Conservation (phyloP, 441 rosid species). For the Adansonia gregorii region DNA sequence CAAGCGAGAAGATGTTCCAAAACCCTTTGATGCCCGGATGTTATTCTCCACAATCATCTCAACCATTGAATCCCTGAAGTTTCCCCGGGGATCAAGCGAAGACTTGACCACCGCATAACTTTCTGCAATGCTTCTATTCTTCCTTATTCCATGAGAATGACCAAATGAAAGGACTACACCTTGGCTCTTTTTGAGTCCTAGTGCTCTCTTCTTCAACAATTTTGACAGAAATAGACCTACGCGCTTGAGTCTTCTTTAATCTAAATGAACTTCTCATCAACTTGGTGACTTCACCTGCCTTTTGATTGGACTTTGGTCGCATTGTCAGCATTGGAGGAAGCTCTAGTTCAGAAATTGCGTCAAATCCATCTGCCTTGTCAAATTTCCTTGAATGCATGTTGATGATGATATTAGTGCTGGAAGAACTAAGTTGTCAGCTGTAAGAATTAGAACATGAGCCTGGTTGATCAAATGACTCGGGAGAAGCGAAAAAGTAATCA, state of each 20-base stretch:
- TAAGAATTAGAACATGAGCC: conserved; percentile 21
- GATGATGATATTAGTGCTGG: conserved; percentile 45
- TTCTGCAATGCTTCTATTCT: conserved; percentile 21
- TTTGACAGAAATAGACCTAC: no score
- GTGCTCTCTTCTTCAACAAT: no score
- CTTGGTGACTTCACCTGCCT: conserved; percentile 11
- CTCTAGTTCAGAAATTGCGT: conserved; percentile 30
- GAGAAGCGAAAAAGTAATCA: conserved; percentile 14
- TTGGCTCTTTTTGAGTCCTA: no score
- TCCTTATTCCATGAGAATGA: no score
- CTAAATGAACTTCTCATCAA: conserved; percentile 11
- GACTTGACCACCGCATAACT: conserved; percentile 60
- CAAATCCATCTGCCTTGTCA: conserved; percentile 25
- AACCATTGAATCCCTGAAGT: conserved; percentile 69
- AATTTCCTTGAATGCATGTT: conserved; percentile 38
- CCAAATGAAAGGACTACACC: no score
- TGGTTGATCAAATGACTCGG: no score
- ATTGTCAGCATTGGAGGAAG: conserved; percentile 42
- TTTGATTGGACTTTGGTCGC: conserved; percentile 23
- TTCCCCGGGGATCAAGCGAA: conserved; percentile 59
- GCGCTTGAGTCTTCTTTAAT: no score
- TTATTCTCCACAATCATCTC: conserved; percentile 72
- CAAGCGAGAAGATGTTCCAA: conserved; percentile 68
- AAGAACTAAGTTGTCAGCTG: conserved; percentile 33
- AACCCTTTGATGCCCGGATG: conserved; percentile 47